Percentiles rank a stretch among this genome's conserved stretches.
phyloP scores from a whole-genome alignment of 345 rosid genomes.

The Excoecaria cochinchinensis region DNA sequence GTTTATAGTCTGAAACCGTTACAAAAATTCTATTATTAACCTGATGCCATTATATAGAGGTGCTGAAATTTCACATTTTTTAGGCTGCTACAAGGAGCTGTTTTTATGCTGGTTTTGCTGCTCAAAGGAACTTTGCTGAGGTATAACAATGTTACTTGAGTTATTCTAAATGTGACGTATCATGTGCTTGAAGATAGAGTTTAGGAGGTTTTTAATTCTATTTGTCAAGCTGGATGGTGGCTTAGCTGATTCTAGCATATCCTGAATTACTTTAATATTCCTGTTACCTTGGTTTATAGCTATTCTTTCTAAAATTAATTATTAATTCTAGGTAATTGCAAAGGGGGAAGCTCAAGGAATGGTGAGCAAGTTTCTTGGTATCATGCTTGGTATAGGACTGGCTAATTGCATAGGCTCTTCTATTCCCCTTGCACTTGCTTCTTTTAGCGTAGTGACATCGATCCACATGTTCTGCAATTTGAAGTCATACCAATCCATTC shows the following conservation, averaged over 20 bases:
- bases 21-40: not conserved
- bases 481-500: conserved; percentile 88
- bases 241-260: not conserved
- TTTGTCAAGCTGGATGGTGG: not conserved
- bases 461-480: conserved; percentile 96
- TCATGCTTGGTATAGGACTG: conserved; percentile 77
- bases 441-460: conserved; percentile 74
- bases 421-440: conserved; percentile 68
- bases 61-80: conserved; percentile 27
- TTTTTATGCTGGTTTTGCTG: conserved; percentile 98
- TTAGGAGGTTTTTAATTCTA: not conserved
- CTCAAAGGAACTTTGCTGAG: conserved; percentile 99
- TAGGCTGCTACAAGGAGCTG: conserved; percentile 97
- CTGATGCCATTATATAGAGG: conserved; percentile 4
- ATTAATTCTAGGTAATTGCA: conserved; percentile 71
- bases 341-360: conserved; percentile 99
- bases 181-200: not conserved
- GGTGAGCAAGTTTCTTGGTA: conserved; percentile 91
- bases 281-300: not conserved
- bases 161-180: conserved; percentile 5
- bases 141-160: conserved; percentile 34
- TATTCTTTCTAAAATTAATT: conserved; percentile 14
- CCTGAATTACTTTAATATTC: not conserved
- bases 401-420: conserved; percentile 77
- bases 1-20: conserved; percentile 3